Conservation (phyloP, 768 basidiomycete genomes). For the Mycena kentingensis region DNA sequence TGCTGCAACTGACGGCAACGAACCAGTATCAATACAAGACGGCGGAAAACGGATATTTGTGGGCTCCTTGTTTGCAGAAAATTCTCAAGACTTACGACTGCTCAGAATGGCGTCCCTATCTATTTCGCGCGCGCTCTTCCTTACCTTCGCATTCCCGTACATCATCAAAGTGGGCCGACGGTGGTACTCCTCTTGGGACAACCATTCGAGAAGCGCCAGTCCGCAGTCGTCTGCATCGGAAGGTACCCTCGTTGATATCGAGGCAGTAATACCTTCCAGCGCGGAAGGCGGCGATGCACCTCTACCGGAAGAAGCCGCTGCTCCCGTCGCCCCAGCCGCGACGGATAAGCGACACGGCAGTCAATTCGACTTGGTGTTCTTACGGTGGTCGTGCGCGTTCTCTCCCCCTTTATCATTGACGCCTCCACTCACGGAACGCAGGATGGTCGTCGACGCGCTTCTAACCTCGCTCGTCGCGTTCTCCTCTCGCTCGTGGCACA, state of each 20-base stretch:
- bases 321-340: not conserved
- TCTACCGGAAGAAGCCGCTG: not conserved
- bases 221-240: no score
- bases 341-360: not conserved
- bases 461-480: slow-evolving; percentile 14
- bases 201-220: no score
- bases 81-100: not conserved
- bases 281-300: no score
- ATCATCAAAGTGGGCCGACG: slow-evolving; percentile 9
- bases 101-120: slow-evolving; percentile 14
- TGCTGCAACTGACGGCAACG: slow-evolving; percentile 21
- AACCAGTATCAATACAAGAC: slow-evolving; percentile 19
- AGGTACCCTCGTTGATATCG: no score
- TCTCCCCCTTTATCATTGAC: not conserved
- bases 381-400: slow-evolving; percentile 13
- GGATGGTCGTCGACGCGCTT: slow-evolving; percentile 12
- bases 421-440: no score
- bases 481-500: slow-evolving; percentile 1
- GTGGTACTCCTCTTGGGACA: not conserved
- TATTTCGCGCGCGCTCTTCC: slow-evolving; percentile 18
- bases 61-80: not conserved
- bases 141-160: slow-evolving; percentile 17
- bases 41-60: slow-evolving; percentile 16
- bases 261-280: no score
- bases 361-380: slow-evolving; percentile 13